These are phyloP conservation scores for Candida orba DNA, from an alignment of 805 yeast genomes.

Conservation along the genomic window DNA sequence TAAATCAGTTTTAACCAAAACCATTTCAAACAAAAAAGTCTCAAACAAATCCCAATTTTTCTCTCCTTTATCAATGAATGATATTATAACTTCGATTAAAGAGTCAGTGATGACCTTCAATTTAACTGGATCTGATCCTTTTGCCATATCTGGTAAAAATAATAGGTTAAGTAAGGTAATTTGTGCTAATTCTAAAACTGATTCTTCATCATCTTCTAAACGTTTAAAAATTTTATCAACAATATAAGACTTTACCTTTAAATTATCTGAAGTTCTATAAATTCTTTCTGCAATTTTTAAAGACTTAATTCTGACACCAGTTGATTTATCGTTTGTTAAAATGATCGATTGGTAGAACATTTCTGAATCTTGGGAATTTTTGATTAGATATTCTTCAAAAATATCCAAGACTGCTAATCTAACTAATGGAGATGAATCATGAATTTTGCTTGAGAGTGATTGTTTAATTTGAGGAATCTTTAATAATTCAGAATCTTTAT, in stretches of 20 bases:
- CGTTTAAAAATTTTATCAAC: slow-evolving; percentile 46
- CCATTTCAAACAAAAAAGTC: slow-evolving; percentile 37
- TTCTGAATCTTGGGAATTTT: slow-evolving; percentile 37
- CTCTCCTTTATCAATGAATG: slow-evolving; percentile 30
- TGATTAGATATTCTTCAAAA: slow-evolving; percentile 39
- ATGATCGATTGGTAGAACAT: slow-evolving; percentile 36
- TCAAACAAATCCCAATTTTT: slow-evolving; percentile 40
- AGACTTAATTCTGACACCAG: slow-evolving; percentile 58
- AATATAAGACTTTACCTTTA: slow-evolving; percentile 32
- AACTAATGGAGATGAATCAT: slow-evolving; percentile 62
- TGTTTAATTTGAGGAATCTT: slow-evolving; percentile 41
- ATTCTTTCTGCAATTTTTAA: slow-evolving; percentile 43
- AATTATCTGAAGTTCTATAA: slow-evolving; percentile 29
- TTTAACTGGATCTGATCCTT: background rate
- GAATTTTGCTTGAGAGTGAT: slow-evolving; percentile 44
- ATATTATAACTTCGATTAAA: slow-evolving; percentile 26
- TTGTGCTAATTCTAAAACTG: slow-evolving; percentile 37
- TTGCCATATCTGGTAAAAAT: slow-evolving; percentile 21
- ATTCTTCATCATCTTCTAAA: slow-evolving; percentile 66
- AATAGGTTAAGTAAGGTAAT: slow-evolving; percentile 30
- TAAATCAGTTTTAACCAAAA: slow-evolving; percentile 27
- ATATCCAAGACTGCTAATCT: slow-evolving; percentile 72
- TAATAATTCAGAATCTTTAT: slow-evolving; percentile 45
- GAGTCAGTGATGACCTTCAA: slow-evolving; percentile 9
- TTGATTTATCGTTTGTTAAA: slow-evolving; percentile 47